Evolutionary conservation across 306 rosid genomes (phyloP).

Genomic region (Quercus ilex): DNA sequence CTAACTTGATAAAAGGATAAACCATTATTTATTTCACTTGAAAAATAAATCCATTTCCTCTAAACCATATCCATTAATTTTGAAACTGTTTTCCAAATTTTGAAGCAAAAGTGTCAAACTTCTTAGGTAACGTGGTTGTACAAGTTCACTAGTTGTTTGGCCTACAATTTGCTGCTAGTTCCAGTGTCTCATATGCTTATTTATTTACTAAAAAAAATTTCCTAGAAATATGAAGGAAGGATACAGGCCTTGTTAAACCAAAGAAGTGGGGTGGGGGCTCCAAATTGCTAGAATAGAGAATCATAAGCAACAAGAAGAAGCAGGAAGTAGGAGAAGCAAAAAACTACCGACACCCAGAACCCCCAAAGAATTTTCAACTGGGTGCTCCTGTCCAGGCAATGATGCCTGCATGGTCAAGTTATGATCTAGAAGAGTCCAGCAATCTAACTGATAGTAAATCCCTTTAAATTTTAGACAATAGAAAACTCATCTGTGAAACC

Average conservation of each 20-base stretch:
- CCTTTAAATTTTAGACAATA: not conserved
- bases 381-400: not conserved
- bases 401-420: not conserved
- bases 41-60: not conserved
- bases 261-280: not conserved
- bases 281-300: not conserved
- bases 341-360: not conserved
- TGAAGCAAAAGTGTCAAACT: too few species aligned
- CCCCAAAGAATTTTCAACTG: not conserved
- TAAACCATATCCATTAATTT: not conserved
- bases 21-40: not conserved
- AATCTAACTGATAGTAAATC: not conserved
- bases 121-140: too few species aligned
- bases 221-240: not conserved
- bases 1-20: not conserved
- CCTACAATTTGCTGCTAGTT: not conserved
- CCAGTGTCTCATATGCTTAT: not conserved
- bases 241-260: not conserved
- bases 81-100: too few species aligned
- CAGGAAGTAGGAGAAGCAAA: not conserved
- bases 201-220: not conserved
- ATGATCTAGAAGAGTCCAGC: not conserved
- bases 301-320: not conserved
- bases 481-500: not conserved
- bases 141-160: too few species aligned